Base-by-base conservation (phyloP, 768 basidiomycete genomes). In the Pulveroboletus sp. region DNA sequence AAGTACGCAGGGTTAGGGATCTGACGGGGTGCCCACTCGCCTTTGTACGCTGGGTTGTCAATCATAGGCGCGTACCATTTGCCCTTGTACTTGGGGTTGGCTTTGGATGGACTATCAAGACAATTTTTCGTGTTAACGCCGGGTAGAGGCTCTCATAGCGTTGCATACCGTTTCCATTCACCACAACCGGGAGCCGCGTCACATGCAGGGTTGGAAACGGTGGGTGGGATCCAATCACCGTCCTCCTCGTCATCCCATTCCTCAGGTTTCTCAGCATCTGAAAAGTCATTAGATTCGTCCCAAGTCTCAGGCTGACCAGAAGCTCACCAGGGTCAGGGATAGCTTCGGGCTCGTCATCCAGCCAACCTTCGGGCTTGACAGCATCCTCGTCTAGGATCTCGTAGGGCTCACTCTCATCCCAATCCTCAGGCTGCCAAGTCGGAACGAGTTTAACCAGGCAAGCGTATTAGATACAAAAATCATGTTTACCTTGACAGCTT, bases 161-260 rank as follows among this genome's bases (percentile, higher is more conserved):
- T 32, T 8, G 42, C 56, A 8, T 67, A 89, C 83, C 81, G 81
- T 66, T 84, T 84, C 95, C 95, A 99, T 69, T 86, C 84, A 64
- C 96, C 96, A 63, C 96, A 99, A 27, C 96, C 96, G 61, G 93
- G 81, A 53, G 83, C 94, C 49, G 84, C 87, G 56, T 82, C 75
- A 66, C 96, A 98, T 66, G 83, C 87, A 55, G 95, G 90, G 80
- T 99, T 99, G 51, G 79, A 71, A 49, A 98, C 76, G 49, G 82
- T 83, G 28, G 96, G 94, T 7, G 94, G 79, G 57, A 98, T 81
- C 93, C 93, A 99, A 66, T 98, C 95, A 68, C 96, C 96, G 59
- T 99, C 95, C 68, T 98, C 96, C 66, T 97, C 96, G 60, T 97
- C 95, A 62, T 96, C 93, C 96, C 96, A 99, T 70, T 99, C 96